A percentile compares a stretch with the other conserved stretches of the same genome.
Conservation (phyloP, 208 protist species). For the Leishmania braziliensis region DNA sequence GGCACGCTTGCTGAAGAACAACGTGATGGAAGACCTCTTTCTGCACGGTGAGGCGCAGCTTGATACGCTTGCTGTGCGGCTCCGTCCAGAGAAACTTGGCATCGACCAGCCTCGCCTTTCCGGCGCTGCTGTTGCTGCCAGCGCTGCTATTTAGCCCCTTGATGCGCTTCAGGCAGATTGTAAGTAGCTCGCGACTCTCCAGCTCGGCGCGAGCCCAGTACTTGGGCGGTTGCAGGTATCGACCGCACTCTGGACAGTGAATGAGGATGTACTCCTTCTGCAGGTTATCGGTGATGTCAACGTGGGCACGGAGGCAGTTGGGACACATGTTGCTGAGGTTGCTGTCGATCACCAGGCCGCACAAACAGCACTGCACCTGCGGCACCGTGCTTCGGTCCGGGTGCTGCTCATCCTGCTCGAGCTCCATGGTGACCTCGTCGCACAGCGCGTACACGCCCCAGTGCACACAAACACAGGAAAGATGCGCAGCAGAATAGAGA, state of each 20-base stretch:
- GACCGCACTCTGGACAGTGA: constrained; percentile 93
- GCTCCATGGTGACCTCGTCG: constrained; percentile 24
- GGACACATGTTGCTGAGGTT: constrained; percentile 99
- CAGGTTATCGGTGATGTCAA: constrained; percentile 99
- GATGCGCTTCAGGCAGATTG: constrained; percentile 97
- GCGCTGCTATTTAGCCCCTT: constrained; percentile 91
- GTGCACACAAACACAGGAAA: not conserved
- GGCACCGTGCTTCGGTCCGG: constrained; percentile 59
- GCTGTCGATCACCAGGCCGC: constrained; percentile 94
- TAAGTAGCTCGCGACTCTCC: constrained; percentile 98
- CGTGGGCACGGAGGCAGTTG: constrained; percentile 95
- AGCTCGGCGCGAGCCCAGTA: constrained; percentile 95
- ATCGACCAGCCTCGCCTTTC: constrained; percentile 98
- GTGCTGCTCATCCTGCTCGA: constrained; percentile 50
- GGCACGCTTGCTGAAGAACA: constrained; percentile 97
- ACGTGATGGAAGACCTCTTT: constrained; percentile 96
- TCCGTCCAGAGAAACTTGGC: constrained; percentile 99
- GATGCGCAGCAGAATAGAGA: not conserved
- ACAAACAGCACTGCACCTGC: constrained; percentile 96
- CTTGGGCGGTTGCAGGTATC: constrained; percentile 98
- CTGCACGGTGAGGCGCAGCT: constrained; percentile 99
- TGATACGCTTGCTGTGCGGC: constrained; percentile 98
- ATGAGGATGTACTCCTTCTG: constrained; percentile 96
- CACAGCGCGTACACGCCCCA: not conserved
- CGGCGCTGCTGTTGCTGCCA: constrained; percentile 93